Percentiles rank a stretch among this genome's conserved stretches.
Conservation (phyloP, 148 eudicot genomes). For the Dysphania ambrosioides region DNA sequence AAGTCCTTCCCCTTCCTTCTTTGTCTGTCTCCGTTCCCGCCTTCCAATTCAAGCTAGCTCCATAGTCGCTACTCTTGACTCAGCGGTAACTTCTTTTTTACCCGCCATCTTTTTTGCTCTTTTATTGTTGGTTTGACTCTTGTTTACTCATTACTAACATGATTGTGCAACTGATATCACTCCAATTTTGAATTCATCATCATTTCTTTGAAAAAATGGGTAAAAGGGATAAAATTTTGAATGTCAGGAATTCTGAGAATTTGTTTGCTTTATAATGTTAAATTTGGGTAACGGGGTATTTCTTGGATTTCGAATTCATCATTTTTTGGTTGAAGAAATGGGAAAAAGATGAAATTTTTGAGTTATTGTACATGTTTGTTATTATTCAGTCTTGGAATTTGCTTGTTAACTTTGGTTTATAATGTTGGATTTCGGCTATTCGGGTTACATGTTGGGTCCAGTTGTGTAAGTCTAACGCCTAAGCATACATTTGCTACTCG, state of each 20-base stretch:
- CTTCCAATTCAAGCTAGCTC: constrained; percentile 37
- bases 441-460: too few species aligned
- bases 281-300: neutral
- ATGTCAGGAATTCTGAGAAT: too few species aligned
- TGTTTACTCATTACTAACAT: neutral
- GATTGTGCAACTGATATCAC: neutral
- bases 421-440: too few species aligned
- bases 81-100: neutral
- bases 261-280: too few species aligned
- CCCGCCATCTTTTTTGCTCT: neutral
- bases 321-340: neutral
- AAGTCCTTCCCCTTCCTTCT: neutral
- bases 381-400: neutral
- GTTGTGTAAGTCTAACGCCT: too few species aligned
- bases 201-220: neutral
- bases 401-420: too few species aligned
- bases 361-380: too few species aligned
- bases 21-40: constrained; percentile 5
- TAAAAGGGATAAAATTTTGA: neutral
- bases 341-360: neutral
- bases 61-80: constrained; percentile 22
- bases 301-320: neutral
- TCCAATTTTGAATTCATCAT: neutral
- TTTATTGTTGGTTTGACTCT: neutral
- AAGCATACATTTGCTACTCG: too few species aligned